phyloP scores from a whole-genome alignment of 805 yeast genomes.

The Metschnikowia orientalis region DNA sequence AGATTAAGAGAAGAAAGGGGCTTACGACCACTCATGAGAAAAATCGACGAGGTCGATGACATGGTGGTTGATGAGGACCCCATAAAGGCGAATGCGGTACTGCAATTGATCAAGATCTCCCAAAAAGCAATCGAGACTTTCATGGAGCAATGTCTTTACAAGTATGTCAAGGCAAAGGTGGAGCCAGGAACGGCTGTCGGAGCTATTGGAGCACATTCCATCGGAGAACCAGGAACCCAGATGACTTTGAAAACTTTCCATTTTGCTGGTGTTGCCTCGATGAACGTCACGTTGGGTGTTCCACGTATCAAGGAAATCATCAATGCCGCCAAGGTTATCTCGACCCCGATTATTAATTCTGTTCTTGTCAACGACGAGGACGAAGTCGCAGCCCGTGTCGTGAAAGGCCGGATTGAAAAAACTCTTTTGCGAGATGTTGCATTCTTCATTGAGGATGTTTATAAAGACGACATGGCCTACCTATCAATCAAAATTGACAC shows the following conservation, averaged over 20 bases:
- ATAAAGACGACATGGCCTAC: constrained; percentile 71
- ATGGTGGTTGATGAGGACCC: constrained; percentile 29
- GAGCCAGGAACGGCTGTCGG: constrained; percentile 99
- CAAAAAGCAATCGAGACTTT: constrained; percentile 57
- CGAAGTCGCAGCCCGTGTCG: constrained; percentile 97
- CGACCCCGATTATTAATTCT: constrained; percentile 95
- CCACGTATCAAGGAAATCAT: constrained; percentile 97
- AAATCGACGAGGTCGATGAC: constrained; percentile 32
- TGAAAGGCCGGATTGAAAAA: constrained; percentile 94
- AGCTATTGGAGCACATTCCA: constrained; percentile 98
- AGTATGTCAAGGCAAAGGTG: constrained; percentile 84
- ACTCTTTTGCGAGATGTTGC: constrained; percentile 84
- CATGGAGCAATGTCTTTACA: constrained; percentile 68
- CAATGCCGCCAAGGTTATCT: constrained; percentile 90
- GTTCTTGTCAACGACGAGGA: constrained; percentile 88
- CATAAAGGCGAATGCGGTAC: constrained; percentile 40
- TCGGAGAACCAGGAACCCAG: constrained; percentile 98
- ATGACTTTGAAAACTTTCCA: constrained; percentile 98
- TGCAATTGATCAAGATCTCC: constrained; percentile 67
- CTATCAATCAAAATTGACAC: constrained; percentile 78
- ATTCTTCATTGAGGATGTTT: constrained; percentile 89
- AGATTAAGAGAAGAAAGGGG: constrained; percentile 51
- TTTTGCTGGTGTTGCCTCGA: constrained; percentile 95
- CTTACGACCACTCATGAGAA: constrained; percentile 41
- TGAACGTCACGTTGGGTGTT: constrained; percentile 94